These are phyloP conservation scores for Porodaedalea pini DNA, from an alignment of 1,284 basidiomycete species.

Conservation along the genomic window DNA sequence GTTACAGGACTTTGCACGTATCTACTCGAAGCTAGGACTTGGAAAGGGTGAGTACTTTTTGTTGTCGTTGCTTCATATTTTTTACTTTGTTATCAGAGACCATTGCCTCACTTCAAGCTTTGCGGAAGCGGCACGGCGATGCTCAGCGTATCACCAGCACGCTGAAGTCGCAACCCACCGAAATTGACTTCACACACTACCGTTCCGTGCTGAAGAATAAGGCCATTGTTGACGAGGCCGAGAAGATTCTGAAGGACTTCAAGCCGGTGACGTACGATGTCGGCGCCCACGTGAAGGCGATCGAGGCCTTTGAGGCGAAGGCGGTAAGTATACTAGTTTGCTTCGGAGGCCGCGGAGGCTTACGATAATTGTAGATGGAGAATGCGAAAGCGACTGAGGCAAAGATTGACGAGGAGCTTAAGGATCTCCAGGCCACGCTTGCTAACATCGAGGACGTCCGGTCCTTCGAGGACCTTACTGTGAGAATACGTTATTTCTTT, in stretches of 20 bases:
- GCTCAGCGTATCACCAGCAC: conserved; percentile 76
- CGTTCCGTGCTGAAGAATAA: conserved; percentile 91
- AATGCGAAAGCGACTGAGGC: conserved; percentile 89
- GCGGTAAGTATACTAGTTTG: conserved; percentile 62
- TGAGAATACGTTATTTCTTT: conserved; percentile 37
- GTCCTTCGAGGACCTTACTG: conserved; percentile 96
- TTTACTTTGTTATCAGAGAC: conserved; percentile 59
- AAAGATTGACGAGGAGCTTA: conserved; percentile 92
- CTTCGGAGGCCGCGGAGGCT: conserved; percentile 9
- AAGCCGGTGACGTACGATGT: conserved; percentile 98
- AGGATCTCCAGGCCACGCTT: conserved; percentile 90
- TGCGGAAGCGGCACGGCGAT: conserved; percentile 93
- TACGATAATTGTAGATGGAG: conserved; percentile 56
- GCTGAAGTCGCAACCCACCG: conserved; percentile 72
- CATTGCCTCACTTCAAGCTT: conserved; percentile 83
- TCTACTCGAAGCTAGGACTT: conserved; percentile 87
- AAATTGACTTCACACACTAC: conserved; percentile 90
- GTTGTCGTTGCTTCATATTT: not conserved
- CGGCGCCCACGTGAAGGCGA: conserved; percentile 86
- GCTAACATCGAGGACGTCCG: conserved; percentile 97
- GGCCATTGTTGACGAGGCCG: conserved; percentile 87
- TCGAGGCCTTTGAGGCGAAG: conserved; percentile 95
- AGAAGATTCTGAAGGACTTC: conserved; percentile 87
- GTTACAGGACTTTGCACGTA: conserved; percentile 83
- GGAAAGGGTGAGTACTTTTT: conserved; percentile 71